phyloP scores from a whole-genome alignment of 2,329 filamentous ascomycete species.

The Exophiala bonariae region DNA sequence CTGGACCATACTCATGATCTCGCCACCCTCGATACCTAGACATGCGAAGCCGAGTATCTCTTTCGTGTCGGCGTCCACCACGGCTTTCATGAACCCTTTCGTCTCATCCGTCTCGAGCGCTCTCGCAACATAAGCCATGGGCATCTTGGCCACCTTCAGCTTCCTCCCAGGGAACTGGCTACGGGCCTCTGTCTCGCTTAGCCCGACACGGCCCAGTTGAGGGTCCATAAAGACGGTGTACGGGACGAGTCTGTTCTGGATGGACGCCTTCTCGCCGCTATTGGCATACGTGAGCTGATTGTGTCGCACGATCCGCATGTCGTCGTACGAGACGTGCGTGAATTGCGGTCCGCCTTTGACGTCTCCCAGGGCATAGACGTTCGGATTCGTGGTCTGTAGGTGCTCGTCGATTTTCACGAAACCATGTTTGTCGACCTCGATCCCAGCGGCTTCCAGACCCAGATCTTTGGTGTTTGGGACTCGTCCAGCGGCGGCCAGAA shows the following conservation, averaged over 20 bases:
- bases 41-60: slow-evolving; percentile 56
- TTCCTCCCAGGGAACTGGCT: slow-evolving; percentile 19
- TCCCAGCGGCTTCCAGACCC: slow-evolving; percentile 42
- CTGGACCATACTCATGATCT: slow-evolving; percentile 56
- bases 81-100: slow-evolving; percentile 55
- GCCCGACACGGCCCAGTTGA: slow-evolving; percentile 53
- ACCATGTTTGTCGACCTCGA: slow-evolving; percentile 43
- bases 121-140: slow-evolving; percentile 52
- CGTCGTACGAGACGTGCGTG: slow-evolving; percentile 59
- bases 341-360: slow-evolving; percentile 55
- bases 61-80: slow-evolving; percentile 49
- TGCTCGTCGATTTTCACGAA: slow-evolving; percentile 47
- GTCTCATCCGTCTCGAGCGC: slow-evolving; percentile 54
- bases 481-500: slow-evolving; percentile 53
- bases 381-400: slow-evolving; percentile 45
- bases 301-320: slow-evolving; percentile 52
- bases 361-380: slow-evolving; percentile 53
- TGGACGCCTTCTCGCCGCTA: slow-evolving; percentile 26
- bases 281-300: slow-evolving; percentile 41
- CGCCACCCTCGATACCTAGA: slow-evolving; percentile 53
- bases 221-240: slow-evolving; percentile 57
- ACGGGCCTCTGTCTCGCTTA: slow-evolving; percentile 45
- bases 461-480: slow-evolving; percentile 51
- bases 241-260: slow-evolving; percentile 40
- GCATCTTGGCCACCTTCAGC: slow-evolving; percentile 50